Percentiles rank a stretch among this genome's conserved stretches.
phyloP scores from a whole-genome alignment of 176 grass and related monocot species.

The Alopecurus myosuroides region DNA sequence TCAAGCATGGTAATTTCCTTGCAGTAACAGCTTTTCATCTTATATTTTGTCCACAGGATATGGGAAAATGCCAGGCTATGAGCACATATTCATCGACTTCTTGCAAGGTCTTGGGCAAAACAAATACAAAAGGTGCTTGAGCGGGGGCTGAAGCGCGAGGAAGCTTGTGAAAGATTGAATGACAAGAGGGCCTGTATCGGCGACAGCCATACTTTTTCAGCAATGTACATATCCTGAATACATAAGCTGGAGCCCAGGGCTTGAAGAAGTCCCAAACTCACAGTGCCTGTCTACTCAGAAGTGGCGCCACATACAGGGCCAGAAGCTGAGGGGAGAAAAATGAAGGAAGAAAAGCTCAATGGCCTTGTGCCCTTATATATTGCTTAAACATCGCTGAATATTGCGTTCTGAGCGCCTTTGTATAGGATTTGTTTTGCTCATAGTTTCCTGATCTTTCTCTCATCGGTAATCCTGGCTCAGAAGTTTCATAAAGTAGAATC shows the following conservation, averaged over 20 bases:
- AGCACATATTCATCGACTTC: conserved; percentile 74
- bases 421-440: neutral
- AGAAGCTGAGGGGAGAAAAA: neutral
- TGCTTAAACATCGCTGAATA: neutral
- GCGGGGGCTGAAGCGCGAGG: conserved; percentile 1
- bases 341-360: neutral
- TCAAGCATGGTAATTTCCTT: neutral
- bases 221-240: conserved; percentile 22
- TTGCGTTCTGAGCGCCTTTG: neutral
- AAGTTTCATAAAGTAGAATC: neutral
- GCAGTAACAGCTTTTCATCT: neutral
- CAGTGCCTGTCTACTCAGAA: neutral
- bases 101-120: conserved; percentile 50
- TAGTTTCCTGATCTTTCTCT: neutral
- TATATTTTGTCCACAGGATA: conserved; percentile 40
- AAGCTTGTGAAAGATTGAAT: neutral
- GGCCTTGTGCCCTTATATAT: neutral
- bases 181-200: neutral
- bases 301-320: neutral
- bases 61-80: conserved; percentile 91
- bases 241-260: neutral
- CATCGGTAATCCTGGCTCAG: neutral
- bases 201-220: neutral
- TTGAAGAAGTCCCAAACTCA: conserved; percentile 20
- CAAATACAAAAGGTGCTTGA: conserved; percentile 57